phyloP scores from a whole-genome alignment of 768 basidiomycete genomes.

The Pulveroboletus sp. region DNA sequence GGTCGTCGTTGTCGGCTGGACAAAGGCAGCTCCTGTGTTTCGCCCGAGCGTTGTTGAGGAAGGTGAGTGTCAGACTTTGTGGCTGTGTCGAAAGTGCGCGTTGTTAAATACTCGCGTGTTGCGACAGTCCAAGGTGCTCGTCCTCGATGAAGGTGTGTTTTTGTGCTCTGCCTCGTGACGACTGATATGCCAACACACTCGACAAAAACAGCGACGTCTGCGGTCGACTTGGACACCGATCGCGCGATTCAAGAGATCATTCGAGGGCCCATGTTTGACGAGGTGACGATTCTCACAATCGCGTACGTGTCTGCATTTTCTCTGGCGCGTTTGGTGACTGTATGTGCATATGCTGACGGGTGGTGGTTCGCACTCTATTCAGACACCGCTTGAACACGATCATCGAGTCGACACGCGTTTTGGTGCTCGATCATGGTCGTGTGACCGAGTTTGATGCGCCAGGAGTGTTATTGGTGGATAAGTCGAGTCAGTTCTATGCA shows the following conservation, averaged over 20 bases:
- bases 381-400: slow-evolving; percentile 84
- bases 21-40: slow-evolving; percentile 89
- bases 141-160: slow-evolving; percentile 80
- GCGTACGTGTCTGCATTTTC: slow-evolving; percentile 48
- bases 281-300: slow-evolving; percentile 83
- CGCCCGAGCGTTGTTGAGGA: slow-evolving; percentile 75
- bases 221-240: slow-evolving; percentile 89
- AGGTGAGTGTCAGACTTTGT: slow-evolving; percentile 36
- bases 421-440: slow-evolving; percentile 79
- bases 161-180: not conserved
- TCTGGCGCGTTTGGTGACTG: no score
- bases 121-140: slow-evolving; percentile 71
- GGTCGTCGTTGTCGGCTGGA: slow-evolving; percentile 76
- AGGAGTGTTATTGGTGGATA: slow-evolving; percentile 51
- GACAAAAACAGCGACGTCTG: slow-evolving; percentile 61
- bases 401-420: slow-evolving; percentile 70
- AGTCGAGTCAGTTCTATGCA: slow-evolving; percentile 53
- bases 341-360: not conserved
- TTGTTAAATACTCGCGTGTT: slow-evolving; percentile 1
- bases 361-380: not conserved
- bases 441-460: slow-evolving; percentile 85
- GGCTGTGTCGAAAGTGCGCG: not conserved
- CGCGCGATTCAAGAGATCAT: slow-evolving; percentile 85
- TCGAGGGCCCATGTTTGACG: slow-evolving; percentile 66
- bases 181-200: not conserved